Evolutionary conservation across 495 filamentous ascomycete genomes (phyloP).

Genomic region (Penicillium waksmanii): DNA sequence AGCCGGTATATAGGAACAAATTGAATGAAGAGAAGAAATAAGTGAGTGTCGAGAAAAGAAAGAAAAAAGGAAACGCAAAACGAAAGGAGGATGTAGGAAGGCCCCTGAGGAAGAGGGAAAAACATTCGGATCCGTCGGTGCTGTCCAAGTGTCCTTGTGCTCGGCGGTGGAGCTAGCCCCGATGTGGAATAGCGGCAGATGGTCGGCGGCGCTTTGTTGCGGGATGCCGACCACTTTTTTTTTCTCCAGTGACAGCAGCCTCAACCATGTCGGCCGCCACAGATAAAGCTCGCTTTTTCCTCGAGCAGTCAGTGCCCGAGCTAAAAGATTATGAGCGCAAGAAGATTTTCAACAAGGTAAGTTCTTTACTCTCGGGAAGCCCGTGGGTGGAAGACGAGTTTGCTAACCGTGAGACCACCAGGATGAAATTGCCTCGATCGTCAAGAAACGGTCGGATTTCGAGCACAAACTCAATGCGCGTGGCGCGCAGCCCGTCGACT

Average conservation of each 20-base stretch:
- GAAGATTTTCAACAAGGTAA: slow-evolving; percentile 80
- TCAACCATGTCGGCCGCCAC: slow-evolving; percentile 74
- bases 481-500: slow-evolving; percentile 74
- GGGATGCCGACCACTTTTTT: slow-evolving; percentile 37
- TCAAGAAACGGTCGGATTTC: slow-evolving; percentile 87
- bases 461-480: slow-evolving; percentile 88
- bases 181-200: background rate
- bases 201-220: background rate
- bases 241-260: slow-evolving; percentile 23
- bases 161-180: background rate
- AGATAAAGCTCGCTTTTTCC: slow-evolving; percentile 92
- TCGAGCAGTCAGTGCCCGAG: slow-evolving; percentile 89
- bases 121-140: slow-evolving; percentile 34
- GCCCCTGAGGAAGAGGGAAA: slow-evolving; percentile 40
- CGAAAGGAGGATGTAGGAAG: slow-evolving; percentile 22
- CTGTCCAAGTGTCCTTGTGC: slow-evolving; percentile 23
- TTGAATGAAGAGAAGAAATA: slow-evolving; percentile 26
- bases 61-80: slow-evolving; percentile 27
- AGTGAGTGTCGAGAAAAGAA: slow-evolving; percentile 44
- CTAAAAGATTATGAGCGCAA: slow-evolving; percentile 87
- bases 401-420: slow-evolving; percentile 35
- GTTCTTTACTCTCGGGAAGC: background rate
- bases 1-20: slow-evolving; percentile 26
- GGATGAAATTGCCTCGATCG: slow-evolving; percentile 86
- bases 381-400: background rate